Evolutionary conservation across 192 early-diverging fungal species (phyloP), one percentile per base, ranked within the genome.

Genomic region (Linnemannia elongata): DNA sequence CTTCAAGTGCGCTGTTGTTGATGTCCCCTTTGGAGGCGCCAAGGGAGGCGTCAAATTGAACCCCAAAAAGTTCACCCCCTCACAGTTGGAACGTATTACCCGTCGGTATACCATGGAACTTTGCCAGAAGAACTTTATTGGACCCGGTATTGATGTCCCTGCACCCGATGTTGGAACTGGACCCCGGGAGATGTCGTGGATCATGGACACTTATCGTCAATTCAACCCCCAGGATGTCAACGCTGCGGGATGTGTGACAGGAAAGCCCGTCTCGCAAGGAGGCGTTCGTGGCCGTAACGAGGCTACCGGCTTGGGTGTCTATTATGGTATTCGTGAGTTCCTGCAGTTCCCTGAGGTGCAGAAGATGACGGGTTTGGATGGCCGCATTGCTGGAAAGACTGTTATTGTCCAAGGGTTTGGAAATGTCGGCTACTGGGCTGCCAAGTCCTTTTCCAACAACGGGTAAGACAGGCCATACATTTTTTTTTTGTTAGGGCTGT

Each of bases 51-150:
- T 97, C 78, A 94, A 93, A 89, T 93, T 97, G 74, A 91, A 97
- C 84, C 96, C 96, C 44, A 94, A 92, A 82, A 93, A 95, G 74
- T 97, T 93, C 87, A 95, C 95, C 27, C 82, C 90, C 24, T 90
- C 92, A 0, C 92, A 96, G 85, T 82, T 97, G 44, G 96, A 97
- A 85, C 89, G 93, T 44, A 97, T 97, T 88, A 97, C 96, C 39
- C 94, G 96, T 72, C 90, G 96, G 30, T 97, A 93, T 77, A 96
- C 96, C 20, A 91, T 96, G 84, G 95, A 96, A 83, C 88, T 96
- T 45, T 95, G 94, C 89, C 96, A 97, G 87, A 96, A 96, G 92
- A 94, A 93, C 81, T 97, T 97, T 88, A 96, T 97, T 54, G 95
- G 95, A 55, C 94, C 96, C 15, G 95, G 94, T 79, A 88, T 94